Base-by-base conservation (phyloP, 352 stramenopile species). In the Aphanomyces stellatus region DNA sequence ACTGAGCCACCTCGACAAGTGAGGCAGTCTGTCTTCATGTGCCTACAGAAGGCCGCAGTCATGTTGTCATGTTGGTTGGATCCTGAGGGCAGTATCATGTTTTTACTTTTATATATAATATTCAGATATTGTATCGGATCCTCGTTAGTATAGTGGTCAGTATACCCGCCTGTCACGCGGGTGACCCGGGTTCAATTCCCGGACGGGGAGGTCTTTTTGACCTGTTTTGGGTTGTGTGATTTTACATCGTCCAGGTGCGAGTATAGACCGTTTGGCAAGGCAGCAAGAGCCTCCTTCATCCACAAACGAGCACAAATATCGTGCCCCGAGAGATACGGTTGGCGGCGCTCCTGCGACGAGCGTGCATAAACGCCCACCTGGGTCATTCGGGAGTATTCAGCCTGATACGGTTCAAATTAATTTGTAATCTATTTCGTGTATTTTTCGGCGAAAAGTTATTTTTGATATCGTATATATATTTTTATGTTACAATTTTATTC, bases 81-180 rank as follows among this genome's bases (percentile, higher is more conserved):
- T n/a, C n/a, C n/a, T n/a, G n/a, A n/a, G n/a, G n/a, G n/a, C n/a
- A n/a, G n/a, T n/a, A n/a, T n/a, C n/a, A n/a, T 43, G 37, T 17
- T 43, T 17, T 43, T 17, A 17, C 8, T 43, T 17, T 43, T 43
- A 17, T 43, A 17, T 8, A 43, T 17, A 43, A 17, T 43, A 17
- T 43, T 43, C 8, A 43, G 42, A 24, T 51, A 51, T 51, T 24
- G 8, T 51, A 51, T 51, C 7, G 7, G 8, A 25, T 51, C 42
- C 42, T 51, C 42, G 42, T 51, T 51, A 51, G 42, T 51, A 51
- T 51, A 51, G 42, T 51, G 42, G 42, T 51, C 8, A 51, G 42
- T 51, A 51, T 51, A 51, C 42, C 42, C 25, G 42, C 42, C 42
- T 51, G 42, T 51, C 42, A 51, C 42, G 42, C 42, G 42, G 42